These are phyloP conservation scores for Penicillium occitanis DNA, from an alignment of 2,329 filamentous ascomycete species.

Conservation along the genomic window DNA sequence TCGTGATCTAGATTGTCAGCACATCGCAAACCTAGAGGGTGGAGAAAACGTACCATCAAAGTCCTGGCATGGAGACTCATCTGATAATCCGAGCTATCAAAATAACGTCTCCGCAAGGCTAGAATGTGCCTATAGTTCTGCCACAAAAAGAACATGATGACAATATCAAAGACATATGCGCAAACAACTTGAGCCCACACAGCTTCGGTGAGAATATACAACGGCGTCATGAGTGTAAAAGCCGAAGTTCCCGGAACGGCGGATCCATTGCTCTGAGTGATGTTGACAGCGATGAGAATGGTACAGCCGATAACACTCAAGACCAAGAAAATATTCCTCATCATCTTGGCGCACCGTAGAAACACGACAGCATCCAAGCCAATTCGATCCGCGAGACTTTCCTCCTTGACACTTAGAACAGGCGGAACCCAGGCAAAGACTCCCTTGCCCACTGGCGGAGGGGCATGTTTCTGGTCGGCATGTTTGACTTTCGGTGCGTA, in stretches of 20 bases:
- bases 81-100: constrained; percentile 84
- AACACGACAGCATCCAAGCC: constrained; percentile 92
- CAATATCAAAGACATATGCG: constrained; percentile 67
- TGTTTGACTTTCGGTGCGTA: constrained; percentile 94
- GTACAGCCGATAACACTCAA: constrained; percentile 71
- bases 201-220: constrained; percentile 47
- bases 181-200: constrained; percentile 62
- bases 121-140: constrained; percentile 79
- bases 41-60: constrained; percentile 50
- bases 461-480: constrained; percentile 84
- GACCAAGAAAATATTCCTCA: constrained; percentile 79
- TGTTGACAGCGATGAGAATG: constrained; percentile 79
- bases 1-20: constrained; percentile 61
- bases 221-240: constrained; percentile 52
- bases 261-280: constrained; percentile 51
- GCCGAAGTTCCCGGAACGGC: constrained; percentile 28
- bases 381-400: constrained; percentile 73
- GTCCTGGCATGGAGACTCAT: constrained; percentile 74
- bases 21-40: not conserved
- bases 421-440: constrained; percentile 84
- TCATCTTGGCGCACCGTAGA: constrained; percentile 84
- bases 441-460: constrained; percentile 82
- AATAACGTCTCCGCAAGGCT: constrained; percentile 71
- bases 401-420: constrained; percentile 73
- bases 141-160: constrained; percentile 81